Percentiles rank a stretch among this genome's conserved stretches.
phyloP scores from a whole-genome alignment of 1,284 basidiomycete species.

The Trichosporon faecale region DNA sequence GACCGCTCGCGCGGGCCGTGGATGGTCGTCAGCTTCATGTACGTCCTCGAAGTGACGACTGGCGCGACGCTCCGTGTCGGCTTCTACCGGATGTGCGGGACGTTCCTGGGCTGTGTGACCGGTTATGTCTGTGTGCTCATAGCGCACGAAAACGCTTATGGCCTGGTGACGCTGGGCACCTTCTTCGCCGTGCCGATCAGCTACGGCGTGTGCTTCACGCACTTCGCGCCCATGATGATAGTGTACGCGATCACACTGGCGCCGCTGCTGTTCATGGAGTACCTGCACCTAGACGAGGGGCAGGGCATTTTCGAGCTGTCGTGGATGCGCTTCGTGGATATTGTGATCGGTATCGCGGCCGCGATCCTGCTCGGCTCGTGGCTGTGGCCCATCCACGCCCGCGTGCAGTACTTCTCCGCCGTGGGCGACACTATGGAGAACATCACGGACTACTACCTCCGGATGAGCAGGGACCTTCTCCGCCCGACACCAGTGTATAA shows the following conservation, averaged over 20 bases:
- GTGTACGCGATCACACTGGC: constrained; percentile 53
- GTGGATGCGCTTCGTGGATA: constrained; percentile 47
- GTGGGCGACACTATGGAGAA: constrained; percentile 44
- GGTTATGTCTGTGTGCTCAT: constrained; percentile 52
- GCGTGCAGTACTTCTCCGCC: constrained; percentile 50
- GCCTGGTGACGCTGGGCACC: constrained; percentile 50
- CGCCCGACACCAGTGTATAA: constrained; percentile 46
- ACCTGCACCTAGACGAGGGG: constrained; percentile 36
- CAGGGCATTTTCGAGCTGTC: constrained; percentile 37
- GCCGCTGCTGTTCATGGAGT: constrained; percentile 52
- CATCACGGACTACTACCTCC: constrained; percentile 45
- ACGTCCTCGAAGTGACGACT: constrained; percentile 54
- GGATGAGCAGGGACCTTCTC: constrained; percentile 47
- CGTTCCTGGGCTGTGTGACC: constrained; percentile 51
- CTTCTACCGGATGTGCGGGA: constrained; percentile 52
- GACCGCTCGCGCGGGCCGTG: constrained; percentile 50
- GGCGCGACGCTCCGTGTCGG: constrained; percentile 54
- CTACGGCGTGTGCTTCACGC: constrained; percentile 48
- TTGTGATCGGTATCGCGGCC: constrained; percentile 49
- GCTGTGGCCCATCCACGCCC: constrained; percentile 51
- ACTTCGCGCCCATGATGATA: constrained; percentile 46
- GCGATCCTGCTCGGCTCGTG: constrained; percentile 47
- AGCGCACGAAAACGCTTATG: constrained; percentile 51
- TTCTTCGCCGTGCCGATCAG: constrained; percentile 48
- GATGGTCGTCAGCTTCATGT: constrained; percentile 53